A percentile compares a stretch with the other conserved stretches of the same genome.
Evolutionary conservation across 495 filamentous ascomycete genomes (phyloP).

Genomic region (Acidiella bohemica): DNA sequence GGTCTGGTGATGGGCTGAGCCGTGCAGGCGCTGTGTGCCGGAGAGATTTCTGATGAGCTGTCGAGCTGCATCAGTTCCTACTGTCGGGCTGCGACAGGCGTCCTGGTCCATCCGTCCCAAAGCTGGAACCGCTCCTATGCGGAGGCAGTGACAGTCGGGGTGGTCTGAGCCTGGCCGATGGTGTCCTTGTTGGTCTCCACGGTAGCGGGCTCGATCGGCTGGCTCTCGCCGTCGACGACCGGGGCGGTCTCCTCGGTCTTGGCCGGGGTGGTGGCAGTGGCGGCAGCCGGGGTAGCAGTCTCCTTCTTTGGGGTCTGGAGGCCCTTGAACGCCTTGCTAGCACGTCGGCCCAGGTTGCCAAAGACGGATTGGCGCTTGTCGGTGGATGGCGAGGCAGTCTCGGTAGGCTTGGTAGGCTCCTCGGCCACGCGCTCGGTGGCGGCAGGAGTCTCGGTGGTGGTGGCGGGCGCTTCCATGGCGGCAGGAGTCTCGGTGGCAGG

Average conservation of each 20-base stretch:
- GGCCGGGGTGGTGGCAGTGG: neutral
- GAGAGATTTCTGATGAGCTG: too few relatives aligned
- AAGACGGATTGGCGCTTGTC: slow-evolving; percentile 32
- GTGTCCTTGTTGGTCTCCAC: slow-evolving; percentile 18
- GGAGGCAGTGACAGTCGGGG: slow-evolving; percentile 29
- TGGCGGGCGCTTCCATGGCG: slow-evolving; percentile 20
- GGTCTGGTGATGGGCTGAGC: too few relatives aligned
- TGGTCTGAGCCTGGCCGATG: slow-evolving; percentile 25
- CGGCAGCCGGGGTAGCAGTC: slow-evolving; percentile 6
- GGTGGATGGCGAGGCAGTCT: slow-evolving; percentile 8
- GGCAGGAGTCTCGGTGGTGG: slow-evolving; percentile 14
- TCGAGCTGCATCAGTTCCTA: neutral
- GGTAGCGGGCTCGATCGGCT: slow-evolving; percentile 17
- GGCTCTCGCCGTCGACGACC: slow-evolving; percentile 18
- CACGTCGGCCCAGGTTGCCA: slow-evolving; percentile 22
- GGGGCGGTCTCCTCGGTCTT: slow-evolving; percentile 4
- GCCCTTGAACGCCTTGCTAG: slow-evolving; percentile 19
- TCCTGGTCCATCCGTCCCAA: too few relatives aligned
- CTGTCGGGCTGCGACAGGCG: neutral
- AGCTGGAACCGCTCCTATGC: too few relatives aligned
- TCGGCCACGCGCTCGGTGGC: slow-evolving; percentile 12
- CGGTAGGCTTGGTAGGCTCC: slow-evolving; percentile 5
- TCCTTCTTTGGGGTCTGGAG: slow-evolving; percentile 11
- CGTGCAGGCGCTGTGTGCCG: too few relatives aligned
- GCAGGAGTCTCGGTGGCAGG: slow-evolving; percentile 8